Conservation (phyloP, 2,329 filamentous ascomycete genomes). For the Fusarium buharicum region DNA sequence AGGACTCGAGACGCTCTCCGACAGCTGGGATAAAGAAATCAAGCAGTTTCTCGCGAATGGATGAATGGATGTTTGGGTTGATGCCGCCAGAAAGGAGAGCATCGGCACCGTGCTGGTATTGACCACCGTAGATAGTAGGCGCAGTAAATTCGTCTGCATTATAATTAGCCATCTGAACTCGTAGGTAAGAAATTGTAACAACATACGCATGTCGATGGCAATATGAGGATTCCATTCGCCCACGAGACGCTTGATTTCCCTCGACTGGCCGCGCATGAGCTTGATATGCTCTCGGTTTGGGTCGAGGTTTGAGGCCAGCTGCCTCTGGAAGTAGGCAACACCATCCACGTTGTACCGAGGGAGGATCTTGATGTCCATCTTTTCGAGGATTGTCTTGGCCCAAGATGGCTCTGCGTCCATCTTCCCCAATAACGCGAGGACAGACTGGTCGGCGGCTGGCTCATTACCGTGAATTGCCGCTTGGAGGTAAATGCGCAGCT, state of each 20-base stretch:
- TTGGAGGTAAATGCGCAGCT: constrained; percentile 11
- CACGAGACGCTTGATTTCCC: constrained; percentile 6
- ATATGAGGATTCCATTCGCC: constrained; percentile 20
- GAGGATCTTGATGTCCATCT: constrained; percentile 27
- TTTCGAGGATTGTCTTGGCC: constrained; percentile 11
- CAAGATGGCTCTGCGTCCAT: constrained; percentile 20
- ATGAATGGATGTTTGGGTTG: constrained; percentile 16
- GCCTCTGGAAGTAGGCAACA: constrained; percentile 22
- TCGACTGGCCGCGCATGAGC: constrained; percentile 7
- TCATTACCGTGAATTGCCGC: constrained; percentile 24
- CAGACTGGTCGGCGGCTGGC: constrained; percentile 14
- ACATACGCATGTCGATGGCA: constrained; percentile 6
- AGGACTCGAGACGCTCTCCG: not conserved
- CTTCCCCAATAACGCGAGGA: constrained; percentile 10
- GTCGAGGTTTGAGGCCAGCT: constrained; percentile 11
- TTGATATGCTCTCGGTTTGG: constrained; percentile 19
- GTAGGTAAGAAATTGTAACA: no score
- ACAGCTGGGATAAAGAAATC: constrained; percentile 21
- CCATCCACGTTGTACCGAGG: constrained; percentile 21
- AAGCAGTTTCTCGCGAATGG: constrained; percentile 8
- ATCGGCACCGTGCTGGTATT: constrained; percentile 10
- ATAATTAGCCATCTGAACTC: not conserved
- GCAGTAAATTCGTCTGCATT: not conserved
- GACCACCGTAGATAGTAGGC: constrained; percentile 1
- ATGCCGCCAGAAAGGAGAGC: constrained; percentile 1